Base-by-base conservation (phyloP, 805 yeast species). In the Metschnikowia lunata region DNA sequence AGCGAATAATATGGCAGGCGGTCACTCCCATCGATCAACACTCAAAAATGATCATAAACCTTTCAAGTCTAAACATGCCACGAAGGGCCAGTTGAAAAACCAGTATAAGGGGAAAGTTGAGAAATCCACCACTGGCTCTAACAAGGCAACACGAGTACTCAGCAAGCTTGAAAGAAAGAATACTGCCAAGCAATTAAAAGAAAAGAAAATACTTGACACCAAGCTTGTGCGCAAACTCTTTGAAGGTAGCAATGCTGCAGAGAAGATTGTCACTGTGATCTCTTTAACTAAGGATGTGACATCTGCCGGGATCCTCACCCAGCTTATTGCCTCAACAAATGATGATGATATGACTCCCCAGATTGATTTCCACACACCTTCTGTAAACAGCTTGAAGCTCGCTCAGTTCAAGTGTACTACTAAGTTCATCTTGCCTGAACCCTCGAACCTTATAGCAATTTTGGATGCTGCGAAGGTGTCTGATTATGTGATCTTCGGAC, bases 61-160 rank as follows among this genome's bases (percentile, higher is more conserved):
- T 8, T 95, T 88, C 75, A 95, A 93, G 62, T 79, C 96, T 2
- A 85, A 83, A 61, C 99, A 93, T 71, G 79, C 96, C 15, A 79
- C 95, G 11, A 93, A 93, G 61, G 85, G 96, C 48, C 79, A 89
- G 30, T 64, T 91, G 57, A 95, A 89, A 61, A 86, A 88, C 51
- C 72, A 79, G 47, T 72, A 71, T 56, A 90, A 85, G 59, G 98
- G 98, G 48, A 90, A 88, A 63, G 87, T 91, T 30, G 98, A 90
- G 59, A 85, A 83, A 56, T 67, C 78, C 2, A 51, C 65, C 29
- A 51, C 61, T 18, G 60, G 60, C 11, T 40, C 54, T 15, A 61
- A 71, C 40, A 71, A 70, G 48, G 58, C 70, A 26, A 49, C 64
- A 23, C 71, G 69, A 49, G 62, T 61, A 26, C 62, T 66, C 40